Percentiles rank a stretch among this genome's conserved stretches.
Conservation (phyloP, 1,284 basidiomycete species). For the Trametes polyzona region DNA sequence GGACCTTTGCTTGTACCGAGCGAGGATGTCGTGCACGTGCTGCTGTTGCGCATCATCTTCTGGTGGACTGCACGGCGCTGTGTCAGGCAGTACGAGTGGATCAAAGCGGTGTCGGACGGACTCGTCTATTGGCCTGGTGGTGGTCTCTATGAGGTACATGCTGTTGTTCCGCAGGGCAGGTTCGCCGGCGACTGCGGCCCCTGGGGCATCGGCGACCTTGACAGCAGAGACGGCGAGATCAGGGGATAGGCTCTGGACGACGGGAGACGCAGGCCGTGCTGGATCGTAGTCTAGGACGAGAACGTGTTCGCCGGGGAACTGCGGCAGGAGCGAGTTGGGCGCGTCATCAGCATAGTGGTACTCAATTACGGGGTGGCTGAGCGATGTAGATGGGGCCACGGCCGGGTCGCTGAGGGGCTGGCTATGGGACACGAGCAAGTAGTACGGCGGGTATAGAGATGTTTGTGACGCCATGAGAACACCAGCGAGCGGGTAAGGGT, state of each 20-base stretch:
- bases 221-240: constrained; percentile 61
- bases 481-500: too few species aligned
- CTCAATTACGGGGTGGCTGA: constrained; percentile 76
- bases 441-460: constrained; percentile 52
- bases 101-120: constrained; percentile 19
- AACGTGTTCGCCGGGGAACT: constrained; percentile 63
- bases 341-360: constrained; percentile 82
- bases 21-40: constrained; percentile 51
- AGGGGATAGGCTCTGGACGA: constrained; percentile 64
- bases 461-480: not conserved
- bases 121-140: constrained; percentile 37
- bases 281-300: constrained; percentile 70
- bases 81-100: constrained; percentile 6
- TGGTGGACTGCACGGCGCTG: constrained; percentile 17
- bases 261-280: constrained; percentile 38
- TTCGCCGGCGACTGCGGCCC: constrained; percentile 56
- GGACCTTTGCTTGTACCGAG: constrained; percentile 70
- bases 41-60: constrained; percentile 42
- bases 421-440: constrained; percentile 61
- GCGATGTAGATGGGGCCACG: constrained; percentile 45
- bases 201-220: constrained; percentile 72
- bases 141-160: constrained; percentile 78
- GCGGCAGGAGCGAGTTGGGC: constrained; percentile 61
- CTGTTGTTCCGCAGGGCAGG: constrained; percentile 54
- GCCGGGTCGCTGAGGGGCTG: constrained; percentile 38